A percentile compares a stretch with the other conserved stretches of the same genome.
phyloP scores from a whole-genome alignment of 1,139 yeast genomes.

The Wickerhamomyces sp. region DNA sequence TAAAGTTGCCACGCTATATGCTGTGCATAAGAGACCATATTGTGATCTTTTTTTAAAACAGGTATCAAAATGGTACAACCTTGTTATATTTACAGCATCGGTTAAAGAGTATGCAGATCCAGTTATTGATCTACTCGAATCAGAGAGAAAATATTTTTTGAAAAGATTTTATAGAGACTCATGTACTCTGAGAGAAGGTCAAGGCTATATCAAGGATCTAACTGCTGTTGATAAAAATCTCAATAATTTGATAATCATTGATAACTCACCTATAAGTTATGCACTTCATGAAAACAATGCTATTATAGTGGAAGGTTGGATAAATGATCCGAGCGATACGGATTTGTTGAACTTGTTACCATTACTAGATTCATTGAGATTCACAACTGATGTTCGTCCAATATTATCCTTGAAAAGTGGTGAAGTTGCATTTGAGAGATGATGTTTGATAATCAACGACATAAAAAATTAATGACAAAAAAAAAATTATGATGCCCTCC shows the following conservation, averaged over 20 bases:
- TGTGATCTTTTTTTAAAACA: slow-evolving; percentile 79
- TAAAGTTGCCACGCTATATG: slow-evolving; percentile 66
- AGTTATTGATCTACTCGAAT: slow-evolving; percentile 82
- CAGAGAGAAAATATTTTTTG: slow-evolving; percentile 44
- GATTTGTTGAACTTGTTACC: slow-evolving; percentile 80
- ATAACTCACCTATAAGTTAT: slow-evolving; percentile 89
- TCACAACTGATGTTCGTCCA: slow-evolving; percentile 82
- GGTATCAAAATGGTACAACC: slow-evolving; percentile 81
- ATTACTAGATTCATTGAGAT: slow-evolving; percentile 69
- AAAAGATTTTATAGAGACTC: slow-evolving; percentile 73
- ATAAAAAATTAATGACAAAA: slow-evolving; percentile 1
- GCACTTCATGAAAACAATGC: slow-evolving; percentile 84
- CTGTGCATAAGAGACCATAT: slow-evolving; percentile 87
- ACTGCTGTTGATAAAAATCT: slow-evolving; percentile 51
- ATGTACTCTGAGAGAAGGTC: slow-evolving; percentile 71
- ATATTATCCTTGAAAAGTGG: slow-evolving; percentile 75
- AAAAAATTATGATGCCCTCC: too few species aligned
- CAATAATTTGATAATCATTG: slow-evolving; percentile 72
- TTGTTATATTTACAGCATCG: slow-evolving; percentile 90
- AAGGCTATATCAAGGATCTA: slow-evolving; percentile 86
- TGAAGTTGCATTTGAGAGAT: slow-evolving; percentile 56
- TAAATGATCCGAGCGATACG: slow-evolving; percentile 85
- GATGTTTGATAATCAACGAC: too few species aligned
- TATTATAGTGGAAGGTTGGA: slow-evolving; percentile 94
- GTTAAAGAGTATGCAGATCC: slow-evolving; percentile 97